Evolutionary conservation across 2,329 filamentous ascomycete species (phyloP), one percentile per base, ranked within the genome.

Genomic region (Arthrocladium fulminans): DNA sequence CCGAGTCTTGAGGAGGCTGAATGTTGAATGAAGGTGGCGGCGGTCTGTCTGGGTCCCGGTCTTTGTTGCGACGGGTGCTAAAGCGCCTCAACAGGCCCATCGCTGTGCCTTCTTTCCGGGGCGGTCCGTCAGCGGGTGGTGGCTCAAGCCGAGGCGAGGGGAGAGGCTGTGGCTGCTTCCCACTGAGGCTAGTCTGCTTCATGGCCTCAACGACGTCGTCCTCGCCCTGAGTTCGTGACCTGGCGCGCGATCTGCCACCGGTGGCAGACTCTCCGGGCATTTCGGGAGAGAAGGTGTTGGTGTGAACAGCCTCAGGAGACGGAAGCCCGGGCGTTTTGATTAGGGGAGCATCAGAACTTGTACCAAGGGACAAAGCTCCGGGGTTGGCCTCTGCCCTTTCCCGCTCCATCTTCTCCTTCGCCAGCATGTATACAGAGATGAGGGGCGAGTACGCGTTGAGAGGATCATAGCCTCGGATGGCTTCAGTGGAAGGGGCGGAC

Each of bases 341-440:
- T 6, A 75, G 68, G 47, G 73, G 71, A 44, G 84, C 75, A 35
- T 73, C 72, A 20, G 80, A 69, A 37, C 72, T 68, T 30, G 73
- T 73, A 13, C 78, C 77, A 60, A 83, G 70, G 17, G 72, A 71
- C 23, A 76, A 61, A 48, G 76, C 76, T 19, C 80, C 77, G 42
- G 81, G 77, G 51, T 80, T 81, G 30, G 68, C 64, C 57, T 80
- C 76, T 20, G 70, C 62, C 39, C 72, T 67, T 60, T 97, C 89
- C 29, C 87, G 81, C 23, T 45, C 42, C 54, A 88, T 80, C 69
- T 97, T 97, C 70, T 98, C 92, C 57, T 81, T 83, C n/a, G 95
- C 92, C 2, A 98, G 77, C 60, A 94, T 94, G 66, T 98, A 98
- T 12, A 98, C 83, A 1, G 92, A 97, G 6, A 97, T 74, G 12